A percentile compares a stretch with the other conserved stretches of the same genome.
Conservation (phyloP, 139 green algal genomes). For the Picochlorum sp. region DNA sequence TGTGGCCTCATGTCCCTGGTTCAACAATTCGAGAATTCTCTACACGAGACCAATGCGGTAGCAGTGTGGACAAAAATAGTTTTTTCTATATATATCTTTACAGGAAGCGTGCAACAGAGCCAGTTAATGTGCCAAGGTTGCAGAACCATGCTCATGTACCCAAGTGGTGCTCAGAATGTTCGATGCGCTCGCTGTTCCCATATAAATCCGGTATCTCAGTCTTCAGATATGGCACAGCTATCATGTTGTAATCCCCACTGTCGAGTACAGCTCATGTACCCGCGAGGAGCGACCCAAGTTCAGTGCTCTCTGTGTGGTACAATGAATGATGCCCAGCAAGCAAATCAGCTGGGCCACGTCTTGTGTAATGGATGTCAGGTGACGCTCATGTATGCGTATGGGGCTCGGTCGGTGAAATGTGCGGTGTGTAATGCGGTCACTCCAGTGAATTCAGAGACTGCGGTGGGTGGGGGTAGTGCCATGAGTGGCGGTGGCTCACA, state of each 20-base stretch:
- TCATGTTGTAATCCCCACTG: slow-evolving; percentile 71
- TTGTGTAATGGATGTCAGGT: slow-evolving; percentile 80
- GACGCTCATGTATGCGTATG: slow-evolving; percentile 82
- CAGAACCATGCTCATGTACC: slow-evolving; percentile 71
- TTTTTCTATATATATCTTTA: background rate
- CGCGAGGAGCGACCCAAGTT: slow-evolving; percentile 75
- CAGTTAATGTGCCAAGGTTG: slow-evolving; percentile 78
- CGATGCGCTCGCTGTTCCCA: slow-evolving; percentile 74
- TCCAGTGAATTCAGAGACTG: slow-evolving; percentile 9
- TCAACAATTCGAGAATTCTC: background rate
- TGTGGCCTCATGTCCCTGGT: background rate
- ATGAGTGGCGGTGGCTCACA: background rate
- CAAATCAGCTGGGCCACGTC: slow-evolving; percentile 70
- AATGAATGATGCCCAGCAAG: slow-evolving; percentile 59
- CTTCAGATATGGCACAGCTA: slow-evolving; percentile 77
- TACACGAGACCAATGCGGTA: background rate
- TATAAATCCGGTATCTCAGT: slow-evolving; percentile 62
- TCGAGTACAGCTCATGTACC: slow-evolving; percentile 79
- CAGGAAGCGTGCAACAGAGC: slow-evolving; percentile 18
- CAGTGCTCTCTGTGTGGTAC: slow-evolving; percentile 86
- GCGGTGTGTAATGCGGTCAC: slow-evolving; percentile 85
- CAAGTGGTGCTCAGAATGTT: slow-evolving; percentile 78
- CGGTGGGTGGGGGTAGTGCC: too few relatives aligned
- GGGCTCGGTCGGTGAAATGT: slow-evolving; percentile 87
- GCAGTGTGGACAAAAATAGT: background rate